These are phyloP conservation scores for Neophaeococcomyces mojaviensis DNA, from an alignment of 2,329 filamentous ascomycete species.

Conservation along the genomic window DNA sequence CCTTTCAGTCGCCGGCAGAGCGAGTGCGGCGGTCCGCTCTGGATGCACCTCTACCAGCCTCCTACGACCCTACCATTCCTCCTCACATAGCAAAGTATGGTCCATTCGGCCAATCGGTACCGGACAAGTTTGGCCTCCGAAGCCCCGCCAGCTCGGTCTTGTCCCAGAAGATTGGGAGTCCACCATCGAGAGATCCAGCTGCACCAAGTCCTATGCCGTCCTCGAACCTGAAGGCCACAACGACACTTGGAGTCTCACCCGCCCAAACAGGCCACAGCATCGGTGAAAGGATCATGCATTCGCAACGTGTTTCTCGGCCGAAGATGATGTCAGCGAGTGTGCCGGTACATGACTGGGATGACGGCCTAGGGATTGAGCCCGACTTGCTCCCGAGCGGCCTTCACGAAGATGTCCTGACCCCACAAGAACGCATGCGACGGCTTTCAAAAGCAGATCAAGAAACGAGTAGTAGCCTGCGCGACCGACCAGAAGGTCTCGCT, in stretches of 20 bases:
- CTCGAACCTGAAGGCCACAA: constrained; percentile 58
- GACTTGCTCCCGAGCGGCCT: constrained; percentile 66
- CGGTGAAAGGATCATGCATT: constrained; percentile 57
- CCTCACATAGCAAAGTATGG: constrained; percentile 85
- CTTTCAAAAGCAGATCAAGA: constrained; percentile 53
- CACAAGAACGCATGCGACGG: constrained; percentile 53
- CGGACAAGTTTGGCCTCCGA: constrained; percentile 82
- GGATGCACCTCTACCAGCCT: constrained; percentile 85
- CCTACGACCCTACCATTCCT: constrained; percentile 92
- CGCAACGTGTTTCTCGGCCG: constrained; percentile 50
- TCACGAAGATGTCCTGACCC: constrained; percentile 56
- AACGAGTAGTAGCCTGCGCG: constrained; percentile 35
- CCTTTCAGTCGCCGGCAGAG: constrained; percentile 65
- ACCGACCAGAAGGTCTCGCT: constrained; percentile 45
- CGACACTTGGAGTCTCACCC: constrained; percentile 49
- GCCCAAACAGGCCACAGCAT: constrained; percentile 57
- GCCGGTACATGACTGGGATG: constrained; percentile 53
- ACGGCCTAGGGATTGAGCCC: constrained; percentile 73
- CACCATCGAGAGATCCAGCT: constrained; percentile 55
- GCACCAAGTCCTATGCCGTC: constrained; percentile 62
- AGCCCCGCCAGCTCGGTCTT: constrained; percentile 67
- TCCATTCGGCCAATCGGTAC: constrained; percentile 85
- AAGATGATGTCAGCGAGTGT: constrained; percentile 53
- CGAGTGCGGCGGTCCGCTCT: constrained; percentile 70
- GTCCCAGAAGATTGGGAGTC: constrained; percentile 51